Evolutionary conservation across 2,329 filamentous ascomycete genomes (phyloP).

Genomic region (Botrytis hyacinthi): DNA sequence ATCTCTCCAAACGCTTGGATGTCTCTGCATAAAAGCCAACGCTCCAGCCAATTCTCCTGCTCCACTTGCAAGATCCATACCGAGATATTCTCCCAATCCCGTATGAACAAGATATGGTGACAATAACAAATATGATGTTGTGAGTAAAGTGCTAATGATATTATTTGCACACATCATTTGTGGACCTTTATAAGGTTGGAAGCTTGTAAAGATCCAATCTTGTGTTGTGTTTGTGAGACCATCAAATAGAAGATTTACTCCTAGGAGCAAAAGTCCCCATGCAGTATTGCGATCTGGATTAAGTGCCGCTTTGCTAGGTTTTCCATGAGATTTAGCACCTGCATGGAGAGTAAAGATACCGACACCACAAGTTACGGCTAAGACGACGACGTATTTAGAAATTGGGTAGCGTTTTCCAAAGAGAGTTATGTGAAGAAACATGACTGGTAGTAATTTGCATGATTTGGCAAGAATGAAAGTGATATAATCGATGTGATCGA

Average conservation of each 20-base stretch:
- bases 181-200: conserved; percentile 79
- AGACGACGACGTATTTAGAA: conserved; percentile 94
- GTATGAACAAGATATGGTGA: conserved; percentile 77
- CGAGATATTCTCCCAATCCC: conserved; percentile 60
- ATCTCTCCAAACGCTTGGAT: conserved; percentile 82
- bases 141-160: conserved; percentile 77
- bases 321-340: conserved; percentile 59
- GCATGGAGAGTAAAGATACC: conserved; percentile 92
- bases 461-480: conserved; percentile 96
- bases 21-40: conserved; percentile 71
- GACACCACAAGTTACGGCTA: conserved; percentile 86
- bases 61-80: conserved; percentile 59
- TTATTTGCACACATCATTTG: conserved; percentile 99
- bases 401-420: conserved; percentile 87
- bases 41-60: conserved; percentile 76
- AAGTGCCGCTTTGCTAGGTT: conserved; percentile 42
- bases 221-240: conserved; percentile 95
- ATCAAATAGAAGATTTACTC: conserved; percentile 90
- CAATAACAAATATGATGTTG: conserved; percentile 70
- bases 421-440: conserved; percentile 91
- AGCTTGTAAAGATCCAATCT: conserved; percentile 84
- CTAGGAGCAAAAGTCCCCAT: conserved; percentile 80
- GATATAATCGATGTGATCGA: conserved; percentile 95
- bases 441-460: conserved; percentile 98
- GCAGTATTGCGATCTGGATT: conserved; percentile 58